Conservation (phyloP, 2,329 filamentous ascomycete species). For the Trichoderma semiorbis region DNA sequence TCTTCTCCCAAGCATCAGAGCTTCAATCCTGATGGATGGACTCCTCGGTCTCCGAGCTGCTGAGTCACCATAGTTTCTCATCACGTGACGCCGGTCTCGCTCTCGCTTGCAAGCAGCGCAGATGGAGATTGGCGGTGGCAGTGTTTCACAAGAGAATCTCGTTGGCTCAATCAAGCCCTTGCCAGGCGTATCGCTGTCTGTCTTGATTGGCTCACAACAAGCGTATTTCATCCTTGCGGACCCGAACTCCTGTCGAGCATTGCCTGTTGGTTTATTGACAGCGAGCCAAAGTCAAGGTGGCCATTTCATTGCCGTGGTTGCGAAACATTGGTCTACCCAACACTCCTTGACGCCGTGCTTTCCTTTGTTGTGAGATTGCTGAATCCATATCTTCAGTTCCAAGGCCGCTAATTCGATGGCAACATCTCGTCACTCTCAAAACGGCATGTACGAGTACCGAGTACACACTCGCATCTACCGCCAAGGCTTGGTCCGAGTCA, state of each 20-base stretch:
- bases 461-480: neutral
- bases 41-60: slow-evolving; percentile 5
- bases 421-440: neutral
- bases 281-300: neutral
- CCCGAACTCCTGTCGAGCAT: slow-evolving; percentile 3
- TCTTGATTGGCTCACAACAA: neutral
- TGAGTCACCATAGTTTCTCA: neutral
- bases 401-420: neutral
- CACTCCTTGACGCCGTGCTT: neutral
- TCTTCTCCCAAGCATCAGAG: neutral
- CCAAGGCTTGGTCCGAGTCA: neutral
- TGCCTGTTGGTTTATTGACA: neutral
- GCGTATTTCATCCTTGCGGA: neutral
- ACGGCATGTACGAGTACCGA: neutral
- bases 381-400: neutral
- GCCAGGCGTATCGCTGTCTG: neutral
- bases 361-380: neutral
- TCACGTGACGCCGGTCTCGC: slow-evolving; percentile 1
- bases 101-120: neutral
- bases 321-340: slow-evolving; percentile 1
- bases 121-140: neutral
- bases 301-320: neutral
- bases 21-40: slow-evolving; percentile 1
- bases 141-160: slow-evolving; percentile 5
- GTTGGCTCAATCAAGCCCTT: neutral